Percentiles rank a stretch among this genome's conserved stretches.
These are phyloP conservation scores for Clathrospora elynae DNA, from an alignment of 2,329 filamentous ascomycete genomes.

Conservation along the genomic window DNA sequence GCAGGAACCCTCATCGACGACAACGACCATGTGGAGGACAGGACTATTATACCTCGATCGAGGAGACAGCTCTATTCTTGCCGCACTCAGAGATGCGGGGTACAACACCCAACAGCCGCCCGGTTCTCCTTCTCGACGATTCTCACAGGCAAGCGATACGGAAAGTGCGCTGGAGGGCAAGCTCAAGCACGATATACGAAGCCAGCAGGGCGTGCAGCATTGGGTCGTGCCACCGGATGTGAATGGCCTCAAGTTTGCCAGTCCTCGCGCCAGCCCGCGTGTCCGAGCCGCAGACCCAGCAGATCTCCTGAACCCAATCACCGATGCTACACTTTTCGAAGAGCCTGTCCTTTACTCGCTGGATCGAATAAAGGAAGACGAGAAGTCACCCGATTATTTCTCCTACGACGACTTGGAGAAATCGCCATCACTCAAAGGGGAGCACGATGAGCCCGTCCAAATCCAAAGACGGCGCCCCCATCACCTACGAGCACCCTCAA, in stretches of 20 bases:
- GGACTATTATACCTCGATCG: slow-evolving; percentile 31
- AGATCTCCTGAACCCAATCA: slow-evolving; percentile 21
- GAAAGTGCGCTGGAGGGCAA: slow-evolving; percentile 17
- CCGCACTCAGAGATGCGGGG: slow-evolving; percentile 26
- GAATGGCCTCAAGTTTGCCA: slow-evolving; percentile 23
- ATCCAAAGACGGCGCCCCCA: slow-evolving; percentile 19
- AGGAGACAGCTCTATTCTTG: slow-evolving; percentile 29
- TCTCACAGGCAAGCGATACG: slow-evolving; percentile 23
- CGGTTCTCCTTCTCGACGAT: slow-evolving; percentile 19
- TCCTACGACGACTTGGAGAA: slow-evolving; percentile 14
- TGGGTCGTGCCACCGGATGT: slow-evolving; percentile 18
- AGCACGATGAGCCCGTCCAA: slow-evolving; percentile 13
- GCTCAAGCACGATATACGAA: slow-evolving; percentile 15
- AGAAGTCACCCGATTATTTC: slow-evolving; percentile 19
- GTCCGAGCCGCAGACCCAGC: slow-evolving; percentile 14
- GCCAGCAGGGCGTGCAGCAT: slow-evolving; percentile 16
- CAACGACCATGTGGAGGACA: slow-evolving; percentile 30
- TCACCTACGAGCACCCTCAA: slow-evolving; percentile 23
- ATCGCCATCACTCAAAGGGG: slow-evolving; percentile 16
- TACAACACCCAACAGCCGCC: slow-evolving; percentile 24
- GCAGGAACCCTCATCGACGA: slow-evolving; percentile 23
- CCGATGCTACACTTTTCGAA: slow-evolving; percentile 28
- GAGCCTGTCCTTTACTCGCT: slow-evolving; percentile 24
- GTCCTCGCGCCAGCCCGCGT: slow-evolving; percentile 15
- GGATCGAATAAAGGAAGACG: slow-evolving; percentile 23